Base-by-base conservation (phyloP, 768 basidiomycete species). In the Sutorius australiensis region DNA sequence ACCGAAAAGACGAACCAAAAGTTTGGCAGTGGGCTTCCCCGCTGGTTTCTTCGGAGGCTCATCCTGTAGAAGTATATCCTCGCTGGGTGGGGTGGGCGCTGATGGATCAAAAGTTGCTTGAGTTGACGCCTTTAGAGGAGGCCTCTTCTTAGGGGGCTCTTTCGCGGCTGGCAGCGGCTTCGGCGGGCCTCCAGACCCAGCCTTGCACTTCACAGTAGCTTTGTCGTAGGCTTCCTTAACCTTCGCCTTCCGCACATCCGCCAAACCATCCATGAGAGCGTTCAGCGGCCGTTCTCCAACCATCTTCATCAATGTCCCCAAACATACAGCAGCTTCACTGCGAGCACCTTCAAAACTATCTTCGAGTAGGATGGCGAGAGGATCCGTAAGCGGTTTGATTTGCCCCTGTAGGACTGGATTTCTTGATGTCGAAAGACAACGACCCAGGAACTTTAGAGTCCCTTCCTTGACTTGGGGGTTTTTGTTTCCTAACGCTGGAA, bases 391-490 rank as follows among this genome's bases (percentile, higher is more conserved):
- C 1, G 84, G 78, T 62, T 97, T 94, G 57, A 98, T 76, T 63
- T 95, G 92, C 1, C 80, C 72, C 21, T 83, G 80, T 38, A 80
- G 79, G 11, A 97, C 80, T 1, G 93, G 83, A 3, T 77, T 73
- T 9, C 80, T 79, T 2, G 93, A 90, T 1, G 78, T 78, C 2
- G 83, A 74, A 43, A 99, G 80, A 63, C 82, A 89, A 46, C 95
- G 82, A 17, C 79, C 81, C 27, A 98, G 74, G 63, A 95, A 97
- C 63, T 90, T 90, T 59, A 95, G 73, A 0, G 93, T 87, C 6
- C 92, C 89, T 71, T 95, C 92, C 64, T 97, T 95, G 30, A 97
- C 90, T 70, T 97, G 94, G 1, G 97, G 97, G 63, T 98, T 99
- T 74, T 98, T 99, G 50, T 86, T 86, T 58, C 83, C 83, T 16